Evolutionary conservation across 1,139 yeast species (phyloP).

Genomic region (Sugiyamaella japonica): DNA sequence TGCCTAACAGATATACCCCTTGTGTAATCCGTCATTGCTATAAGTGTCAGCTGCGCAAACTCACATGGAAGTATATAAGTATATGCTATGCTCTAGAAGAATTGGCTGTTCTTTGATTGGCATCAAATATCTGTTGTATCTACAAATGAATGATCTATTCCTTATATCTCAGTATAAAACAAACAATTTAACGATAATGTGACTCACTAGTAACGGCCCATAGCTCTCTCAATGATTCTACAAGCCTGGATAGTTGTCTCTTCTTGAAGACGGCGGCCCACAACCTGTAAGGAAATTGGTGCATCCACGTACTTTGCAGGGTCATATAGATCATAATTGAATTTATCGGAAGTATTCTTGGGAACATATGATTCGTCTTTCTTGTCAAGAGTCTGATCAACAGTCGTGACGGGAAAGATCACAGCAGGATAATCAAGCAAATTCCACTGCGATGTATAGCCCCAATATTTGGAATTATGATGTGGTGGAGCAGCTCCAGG

Average conservation of each 20-base stretch:
- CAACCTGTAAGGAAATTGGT: slow-evolving; percentile 47
- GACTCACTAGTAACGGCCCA: slow-evolving; percentile 10
- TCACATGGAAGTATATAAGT: too few relatives aligned
- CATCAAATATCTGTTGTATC: background rate
- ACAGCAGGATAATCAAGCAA: slow-evolving; percentile 54
- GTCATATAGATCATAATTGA: slow-evolving; percentile 36
- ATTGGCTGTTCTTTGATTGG: background rate
- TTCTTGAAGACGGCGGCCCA: slow-evolving; percentile 45
- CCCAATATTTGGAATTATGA: slow-evolving; percentile 69
- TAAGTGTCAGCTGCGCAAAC: too few relatives aligned
- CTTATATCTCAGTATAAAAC: background rate
- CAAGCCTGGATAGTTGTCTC: slow-evolving; percentile 37
- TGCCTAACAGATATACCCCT: too few relatives aligned
- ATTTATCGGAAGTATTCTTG: slow-evolving; percentile 36
- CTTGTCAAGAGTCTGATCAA: slow-evolving; percentile 45
- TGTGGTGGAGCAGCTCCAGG: slow-evolving; percentile 72
- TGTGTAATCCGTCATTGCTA: too few relatives aligned
- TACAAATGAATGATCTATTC: background rate
- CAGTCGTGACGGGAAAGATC: slow-evolving; percentile 53
- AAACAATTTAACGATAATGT: background rate
- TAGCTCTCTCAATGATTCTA: slow-evolving; percentile 11
- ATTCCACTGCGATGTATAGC: slow-evolving; percentile 57
- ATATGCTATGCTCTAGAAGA: too few relatives aligned
- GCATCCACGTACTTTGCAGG: slow-evolving; percentile 45
- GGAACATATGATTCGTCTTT: slow-evolving; percentile 36